Percentiles rank a stretch among this genome's conserved stretches.
Evolutionary conservation across 371 early-diverging fungal species (phyloP).

Genomic region (Rhizomucor pusillus): DNA sequence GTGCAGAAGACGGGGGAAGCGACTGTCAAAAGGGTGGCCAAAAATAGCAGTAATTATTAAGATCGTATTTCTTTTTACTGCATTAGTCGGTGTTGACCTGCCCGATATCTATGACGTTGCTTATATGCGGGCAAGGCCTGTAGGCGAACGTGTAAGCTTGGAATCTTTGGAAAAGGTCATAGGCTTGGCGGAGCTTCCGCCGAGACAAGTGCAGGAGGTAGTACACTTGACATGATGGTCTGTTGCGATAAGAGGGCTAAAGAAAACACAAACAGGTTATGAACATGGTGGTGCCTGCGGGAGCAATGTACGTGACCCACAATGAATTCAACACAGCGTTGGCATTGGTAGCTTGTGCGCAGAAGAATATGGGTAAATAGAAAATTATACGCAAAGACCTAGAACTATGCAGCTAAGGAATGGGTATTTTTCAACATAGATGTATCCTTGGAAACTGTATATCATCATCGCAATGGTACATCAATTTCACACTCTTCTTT

Average conservation of each 20-base stretch:
- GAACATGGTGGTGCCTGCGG: constrained; percentile 44
- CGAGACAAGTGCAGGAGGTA: constrained; percentile 36
- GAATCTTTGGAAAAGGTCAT: constrained; percentile 29
- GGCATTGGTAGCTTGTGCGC: constrained; percentile 71
- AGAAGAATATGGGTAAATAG: constrained; percentile 69
- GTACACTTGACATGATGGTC: too few species aligned
- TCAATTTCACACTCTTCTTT: background rate
- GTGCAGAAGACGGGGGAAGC: background rate
- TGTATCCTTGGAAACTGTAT: constrained; percentile 31
- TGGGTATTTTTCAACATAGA: constrained; percentile 11
- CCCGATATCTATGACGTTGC: constrained; percentile 46
- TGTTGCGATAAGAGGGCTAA: too few species aligned
- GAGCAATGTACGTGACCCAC: constrained; percentile 52
- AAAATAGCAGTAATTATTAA: background rate
- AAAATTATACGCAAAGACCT: background rate
- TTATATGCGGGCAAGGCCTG: constrained; percentile 44
- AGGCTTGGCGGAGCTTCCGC: constrained; percentile 14
- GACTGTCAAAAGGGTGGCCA: background rate
- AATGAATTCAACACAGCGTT: constrained; percentile 70
- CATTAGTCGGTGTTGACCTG: constrained; percentile 40
- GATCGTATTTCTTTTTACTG: background rate
- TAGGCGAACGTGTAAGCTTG: constrained; percentile 43
- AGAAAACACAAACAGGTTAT: constrained; percentile 21
- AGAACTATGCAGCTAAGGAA: background rate
- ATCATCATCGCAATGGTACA: constrained; percentile 34